phyloP scores from a whole-genome alignment of 2,329 filamentous ascomycete species.

The Pseudocercospora pini-densiflorae region DNA sequence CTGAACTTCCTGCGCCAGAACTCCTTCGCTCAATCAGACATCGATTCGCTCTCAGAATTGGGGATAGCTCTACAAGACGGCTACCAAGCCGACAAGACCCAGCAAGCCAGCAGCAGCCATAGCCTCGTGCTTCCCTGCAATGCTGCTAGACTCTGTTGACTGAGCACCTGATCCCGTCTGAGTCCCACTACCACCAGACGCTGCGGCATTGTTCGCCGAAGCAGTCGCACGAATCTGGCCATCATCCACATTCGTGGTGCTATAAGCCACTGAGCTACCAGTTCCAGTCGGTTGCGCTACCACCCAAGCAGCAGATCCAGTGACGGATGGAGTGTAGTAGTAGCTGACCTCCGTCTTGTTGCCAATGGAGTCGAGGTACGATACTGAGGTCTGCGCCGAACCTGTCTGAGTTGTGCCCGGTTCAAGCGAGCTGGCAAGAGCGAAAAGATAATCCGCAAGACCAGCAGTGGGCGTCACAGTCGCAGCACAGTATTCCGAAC shows the following conservation, averaged over 20 bases:
- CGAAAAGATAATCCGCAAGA: slow-evolving; percentile 27
- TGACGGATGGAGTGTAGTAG: slow-evolving; percentile 36
- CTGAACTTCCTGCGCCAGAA: background rate
- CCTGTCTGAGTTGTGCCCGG: background rate
- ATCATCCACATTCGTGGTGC: slow-evolving; percentile 16
- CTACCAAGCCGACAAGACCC: slow-evolving; percentile 29
- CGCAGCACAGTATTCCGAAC: slow-evolving; percentile 34
- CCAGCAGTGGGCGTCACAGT: slow-evolving; percentile 31
- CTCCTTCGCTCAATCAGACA: slow-evolving; percentile 6
- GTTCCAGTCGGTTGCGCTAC: slow-evolving; percentile 29
- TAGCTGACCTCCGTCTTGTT: slow-evolving; percentile 36
- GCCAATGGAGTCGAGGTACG: slow-evolving; percentile 35
- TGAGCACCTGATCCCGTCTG: background rate
- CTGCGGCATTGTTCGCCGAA: slow-evolving; percentile 21
- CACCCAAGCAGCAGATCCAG: slow-evolving; percentile 30
- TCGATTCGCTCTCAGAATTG: background rate
- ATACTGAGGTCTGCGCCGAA: slow-evolving; percentile 6
- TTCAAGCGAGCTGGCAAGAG: slow-evolving; percentile 7
- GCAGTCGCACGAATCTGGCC: slow-evolving; percentile 28
- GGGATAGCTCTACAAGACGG: slow-evolving; percentile 19
- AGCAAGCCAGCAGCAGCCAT: slow-evolving; percentile 26
- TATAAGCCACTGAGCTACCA: slow-evolving; percentile 14
- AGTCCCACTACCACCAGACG: background rate
- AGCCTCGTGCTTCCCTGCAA: slow-evolving; percentile 22
- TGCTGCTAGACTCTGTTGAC: slow-evolving; percentile 11